Percentiles rank a stretch among this genome's conserved stretches.
Evolutionary conservation across 176 grass and related monocot genomes (phyloP).

Genomic region (Musa acuminata): DNA sequence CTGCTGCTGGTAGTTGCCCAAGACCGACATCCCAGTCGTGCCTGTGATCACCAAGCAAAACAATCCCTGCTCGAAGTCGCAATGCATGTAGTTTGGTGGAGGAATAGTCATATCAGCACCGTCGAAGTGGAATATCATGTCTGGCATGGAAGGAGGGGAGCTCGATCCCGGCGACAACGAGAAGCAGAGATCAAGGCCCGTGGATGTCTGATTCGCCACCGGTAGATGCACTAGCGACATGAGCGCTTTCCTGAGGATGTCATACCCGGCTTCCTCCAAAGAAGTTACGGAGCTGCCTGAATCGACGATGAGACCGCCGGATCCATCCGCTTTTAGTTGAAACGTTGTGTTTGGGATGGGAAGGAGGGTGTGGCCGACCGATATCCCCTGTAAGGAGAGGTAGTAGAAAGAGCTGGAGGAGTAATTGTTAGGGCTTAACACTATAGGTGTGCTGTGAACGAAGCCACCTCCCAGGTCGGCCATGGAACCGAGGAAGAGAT

Average conservation of each 20-base stretch:
- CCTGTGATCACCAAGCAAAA: conserved; percentile 43
- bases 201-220: conserved; percentile 18
- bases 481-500: conserved; percentile 37
- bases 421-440: not conserved
- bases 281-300: conserved; percentile 44
- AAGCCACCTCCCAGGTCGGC: conserved; percentile 26
- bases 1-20: conserved; percentile 60
- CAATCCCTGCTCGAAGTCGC: conserved; percentile 16
- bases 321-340: conserved; percentile 22
- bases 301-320: conserved; percentile 45
- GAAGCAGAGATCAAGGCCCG: conserved; percentile 49
- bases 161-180: not conserved
- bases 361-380: conserved; percentile 25
- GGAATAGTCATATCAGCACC: conserved; percentile 37
- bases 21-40: conserved; percentile 33
- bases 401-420: conserved; percentile 44
- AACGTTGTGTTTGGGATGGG: conserved; percentile 24
- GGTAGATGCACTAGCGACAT: conserved; percentile 18
- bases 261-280: conserved; percentile 30
- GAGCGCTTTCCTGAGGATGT: conserved; percentile 24
- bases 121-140: conserved; percentile 37
- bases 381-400: conserved; percentile 48
- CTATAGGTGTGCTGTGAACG: not conserved
- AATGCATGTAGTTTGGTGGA: conserved; percentile 32
- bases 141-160: conserved; percentile 14